Evolutionary conservation across 805 yeast species (phyloP), one percentile per base, ranked within the genome.

Genomic region (Candida lessepsii): DNA sequence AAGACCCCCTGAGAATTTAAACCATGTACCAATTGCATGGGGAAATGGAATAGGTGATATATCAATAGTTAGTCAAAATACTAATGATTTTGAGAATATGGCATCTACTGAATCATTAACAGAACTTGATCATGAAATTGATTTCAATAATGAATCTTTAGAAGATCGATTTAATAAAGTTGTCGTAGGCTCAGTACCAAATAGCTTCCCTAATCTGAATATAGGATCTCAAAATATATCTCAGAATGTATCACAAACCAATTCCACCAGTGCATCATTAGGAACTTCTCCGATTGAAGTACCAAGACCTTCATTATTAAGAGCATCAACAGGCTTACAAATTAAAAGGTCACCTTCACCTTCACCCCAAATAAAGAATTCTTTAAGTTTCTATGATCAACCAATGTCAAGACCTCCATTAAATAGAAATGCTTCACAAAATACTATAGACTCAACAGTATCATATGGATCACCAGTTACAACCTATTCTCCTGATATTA

Each of bases 21-120:
- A 78, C 1, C 59, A 72, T 6, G 68, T 71, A 0, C 63, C 86
- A 0, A 53, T 74, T 4, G 68, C 80, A 0, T 86, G 93, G 95
- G 66, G 77, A 40, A 60, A 61, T 3, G 70, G 78, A 0, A 54
- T 53, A 13, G 70, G 75, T 29, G 75, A 73, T 35, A 54, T 86
- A 29, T 47, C 73, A 1, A 75, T 80, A 46, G 69, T 79, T 1
- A 65, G 68, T 24, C 87, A 82, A 52, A 67, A 69, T 9, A 66
- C 63, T 37, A 35, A 57, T 30, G 77, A 74, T 28, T 73, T 65
- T 49, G 42, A 41, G 19, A 35, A 27, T 14, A 23, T 25, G 5
- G 72, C 69, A 27, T 19, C 42, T 35, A 34, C 20, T 15, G 54
- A 50, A 11, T 40, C 52, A 4, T 27, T 33, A n/a, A 36, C 42